Conservation (phyloP, 192 early-diverging fungal species). For the Mortierella claussenii region DNA sequence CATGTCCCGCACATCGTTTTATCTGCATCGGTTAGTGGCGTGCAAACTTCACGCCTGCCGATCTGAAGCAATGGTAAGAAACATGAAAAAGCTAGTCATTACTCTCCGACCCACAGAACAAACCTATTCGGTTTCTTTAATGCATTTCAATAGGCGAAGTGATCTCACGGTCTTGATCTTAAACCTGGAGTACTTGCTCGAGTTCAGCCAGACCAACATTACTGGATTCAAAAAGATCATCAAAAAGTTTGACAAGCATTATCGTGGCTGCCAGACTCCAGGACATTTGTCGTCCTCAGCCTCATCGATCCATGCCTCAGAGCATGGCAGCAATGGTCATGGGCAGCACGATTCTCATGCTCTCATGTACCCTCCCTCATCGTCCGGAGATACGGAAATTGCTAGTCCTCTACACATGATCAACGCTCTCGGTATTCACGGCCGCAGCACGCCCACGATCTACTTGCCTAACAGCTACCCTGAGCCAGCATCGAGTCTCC, state of each 20-base stretch:
- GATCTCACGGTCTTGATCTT: constrained; percentile 46
- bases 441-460: constrained; percentile 38
- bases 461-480: constrained; percentile 33
- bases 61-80: constrained; percentile 46
- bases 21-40: constrained; percentile 27
- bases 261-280: constrained; percentile 21
- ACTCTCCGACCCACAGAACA: no score
- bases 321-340: constrained; percentile 1
- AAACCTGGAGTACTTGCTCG: constrained; percentile 55
- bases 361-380: constrained; percentile 8
- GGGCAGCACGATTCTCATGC: constrained; percentile 1
- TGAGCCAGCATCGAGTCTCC: constrained; percentile 22
- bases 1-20: no score
- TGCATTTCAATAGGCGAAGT: no score
- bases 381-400: constrained; percentile 8
- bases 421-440: constrained; percentile 26
- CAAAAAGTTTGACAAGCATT: constrained; percentile 69
- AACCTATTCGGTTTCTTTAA: no score
- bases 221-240: constrained; percentile 73
- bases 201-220: constrained; percentile 68
- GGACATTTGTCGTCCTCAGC: constrained; percentile 8
- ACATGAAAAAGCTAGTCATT: no score
- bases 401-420: constrained; percentile 26
- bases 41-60: constrained; percentile 39
- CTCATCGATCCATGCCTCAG: constrained; percentile 14